Conservation (phyloP, 768 basidiomycete genomes). For the Ramaria sp. region DNA sequence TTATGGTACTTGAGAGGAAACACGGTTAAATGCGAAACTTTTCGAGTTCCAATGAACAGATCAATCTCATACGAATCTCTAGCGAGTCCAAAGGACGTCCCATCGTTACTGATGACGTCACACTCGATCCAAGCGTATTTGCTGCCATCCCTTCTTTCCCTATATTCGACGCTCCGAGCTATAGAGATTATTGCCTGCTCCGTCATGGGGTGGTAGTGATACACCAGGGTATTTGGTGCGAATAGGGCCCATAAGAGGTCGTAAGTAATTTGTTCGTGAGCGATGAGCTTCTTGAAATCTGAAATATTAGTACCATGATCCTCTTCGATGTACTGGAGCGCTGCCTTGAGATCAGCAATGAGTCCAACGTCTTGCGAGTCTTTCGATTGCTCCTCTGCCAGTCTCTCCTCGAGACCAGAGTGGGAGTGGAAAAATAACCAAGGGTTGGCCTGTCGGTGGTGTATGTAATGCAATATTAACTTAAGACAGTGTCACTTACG, state of each 20-base stretch:
- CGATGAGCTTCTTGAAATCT: slow-evolving; percentile 12
- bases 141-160: neutral
- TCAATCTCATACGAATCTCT: slow-evolving; percentile 8
- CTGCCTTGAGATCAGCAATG: slow-evolving; percentile 13
- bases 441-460: slow-evolving; percentile 10
- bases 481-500: neutral
- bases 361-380: slow-evolving; percentile 10
- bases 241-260: slow-evolving; percentile 24
- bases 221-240: slow-evolving; percentile 15
- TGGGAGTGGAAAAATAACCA: slow-evolving; percentile 14
- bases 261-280: slow-evolving; percentile 16
- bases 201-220: slow-evolving; percentile 11
- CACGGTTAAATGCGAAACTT: slow-evolving; percentile 13
- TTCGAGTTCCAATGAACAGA: slow-evolving; percentile 14
- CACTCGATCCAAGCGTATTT: slow-evolving; percentile 8
- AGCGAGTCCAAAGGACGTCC: slow-evolving; percentile 13
- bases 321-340: slow-evolving; percentile 14
- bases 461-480: neutral
- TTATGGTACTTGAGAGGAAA: slow-evolving; percentile 14
- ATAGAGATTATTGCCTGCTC: slow-evolving; percentile 12
- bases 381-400: slow-evolving; percentile 13
- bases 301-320: slow-evolving; percentile 11
- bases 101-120: slow-evolving; percentile 15
- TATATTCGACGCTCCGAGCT: slow-evolving; percentile 3
- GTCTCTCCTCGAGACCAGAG: slow-evolving; percentile 8